Conservation (phyloP, 1,139 yeast genomes). For the Debaryomycetaceae sp. region DNA sequence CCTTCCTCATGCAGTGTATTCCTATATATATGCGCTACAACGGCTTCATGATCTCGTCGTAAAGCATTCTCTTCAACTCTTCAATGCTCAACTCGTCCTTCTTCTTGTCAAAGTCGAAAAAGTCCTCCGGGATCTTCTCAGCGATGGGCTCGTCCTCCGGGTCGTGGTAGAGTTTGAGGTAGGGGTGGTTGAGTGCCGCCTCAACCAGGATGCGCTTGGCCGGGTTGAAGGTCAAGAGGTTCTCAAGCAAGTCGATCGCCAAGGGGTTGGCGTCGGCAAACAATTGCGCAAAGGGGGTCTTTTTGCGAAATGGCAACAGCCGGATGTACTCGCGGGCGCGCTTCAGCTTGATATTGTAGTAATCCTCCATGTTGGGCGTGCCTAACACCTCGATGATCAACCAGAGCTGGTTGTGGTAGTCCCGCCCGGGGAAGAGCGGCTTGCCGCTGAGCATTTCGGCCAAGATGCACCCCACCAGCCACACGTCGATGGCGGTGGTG, state of each 20-base stretch:
- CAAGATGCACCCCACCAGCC: constrained; percentile 95
- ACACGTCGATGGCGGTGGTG: constrained; percentile 91
- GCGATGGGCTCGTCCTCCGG: constrained; percentile 70
- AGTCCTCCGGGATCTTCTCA: constrained; percentile 50
- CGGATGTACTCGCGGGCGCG: constrained; percentile 86
- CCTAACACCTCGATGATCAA: constrained; percentile 87
- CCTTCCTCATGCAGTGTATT: too few relatives aligned
- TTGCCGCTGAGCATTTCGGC: constrained; percentile 88
- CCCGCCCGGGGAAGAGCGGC: constrained; percentile 92
- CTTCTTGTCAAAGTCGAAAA: constrained; percentile 58
- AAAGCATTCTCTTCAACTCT: constrained; percentile 51
- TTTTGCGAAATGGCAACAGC: constrained; percentile 63
- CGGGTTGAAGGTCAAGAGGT: constrained; percentile 61
- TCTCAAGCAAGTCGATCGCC: constrained; percentile 59
- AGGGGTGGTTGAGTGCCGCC: constrained; percentile 66
- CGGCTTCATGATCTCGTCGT: constrained; percentile 49
- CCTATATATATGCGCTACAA: too few relatives aligned
- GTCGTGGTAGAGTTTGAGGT: constrained; percentile 62
- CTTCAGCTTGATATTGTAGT: constrained; percentile 71
- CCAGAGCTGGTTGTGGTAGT: constrained; percentile 85
- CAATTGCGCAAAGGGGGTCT: constrained; percentile 48
- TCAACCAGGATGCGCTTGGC: constrained; percentile 57
- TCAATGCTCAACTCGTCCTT: constrained; percentile 45
- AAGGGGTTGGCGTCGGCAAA: constrained; percentile 46
- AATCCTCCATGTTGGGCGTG: constrained; percentile 81